phyloP scores from a whole-genome alignment of 345 rosid species.

The Linum lewisii region DNA sequence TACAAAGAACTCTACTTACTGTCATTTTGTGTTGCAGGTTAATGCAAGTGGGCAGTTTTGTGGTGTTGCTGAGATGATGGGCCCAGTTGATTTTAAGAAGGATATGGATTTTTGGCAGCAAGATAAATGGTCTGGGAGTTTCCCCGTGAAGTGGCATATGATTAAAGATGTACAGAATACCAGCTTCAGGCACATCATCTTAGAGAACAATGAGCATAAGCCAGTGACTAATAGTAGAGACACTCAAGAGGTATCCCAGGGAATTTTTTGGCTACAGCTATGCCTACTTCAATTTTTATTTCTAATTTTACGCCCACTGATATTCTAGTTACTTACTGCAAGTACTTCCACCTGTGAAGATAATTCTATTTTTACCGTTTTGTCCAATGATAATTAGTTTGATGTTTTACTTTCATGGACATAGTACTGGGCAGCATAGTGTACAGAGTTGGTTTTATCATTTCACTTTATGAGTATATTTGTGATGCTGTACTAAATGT shows the following conservation, averaged over 20 bases:
- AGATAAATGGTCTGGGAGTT: conserved; percentile 97
- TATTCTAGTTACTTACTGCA: too few species aligned
- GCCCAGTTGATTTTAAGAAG: conserved; percentile 64
- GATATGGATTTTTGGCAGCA: conserved; percentile 99
- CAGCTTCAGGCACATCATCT: conserved; percentile 66
- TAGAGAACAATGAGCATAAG: conserved; percentile 88
- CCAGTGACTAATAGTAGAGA: conserved; percentile 98
- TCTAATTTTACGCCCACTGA: background rate
- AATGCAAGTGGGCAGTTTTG: conserved; percentile 97
- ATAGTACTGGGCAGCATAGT: too few species aligned
- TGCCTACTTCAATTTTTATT: background rate
- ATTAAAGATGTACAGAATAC: conserved; percentile 78
- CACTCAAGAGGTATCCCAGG: conserved; percentile 75
- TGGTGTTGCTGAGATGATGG: conserved; percentile 94
- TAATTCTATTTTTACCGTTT: too few species aligned
- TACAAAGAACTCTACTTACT: conserved; percentile 9
- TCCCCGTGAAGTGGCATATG: conserved; percentile 89
- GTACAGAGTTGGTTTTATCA: background rate
- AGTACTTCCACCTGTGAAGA: too few species aligned
- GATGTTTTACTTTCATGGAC: too few species aligned
- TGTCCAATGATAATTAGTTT: too few species aligned
- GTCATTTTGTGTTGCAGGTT: conserved; percentile 40
- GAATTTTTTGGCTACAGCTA: background rate
- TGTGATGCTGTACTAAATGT: background rate
- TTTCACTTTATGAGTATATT: background rate